Evolutionary conservation across 495 filamentous ascomycete genomes (phyloP), one percentile per base, ranked within the genome.

Genomic region (Penicillium taxi): DNA sequence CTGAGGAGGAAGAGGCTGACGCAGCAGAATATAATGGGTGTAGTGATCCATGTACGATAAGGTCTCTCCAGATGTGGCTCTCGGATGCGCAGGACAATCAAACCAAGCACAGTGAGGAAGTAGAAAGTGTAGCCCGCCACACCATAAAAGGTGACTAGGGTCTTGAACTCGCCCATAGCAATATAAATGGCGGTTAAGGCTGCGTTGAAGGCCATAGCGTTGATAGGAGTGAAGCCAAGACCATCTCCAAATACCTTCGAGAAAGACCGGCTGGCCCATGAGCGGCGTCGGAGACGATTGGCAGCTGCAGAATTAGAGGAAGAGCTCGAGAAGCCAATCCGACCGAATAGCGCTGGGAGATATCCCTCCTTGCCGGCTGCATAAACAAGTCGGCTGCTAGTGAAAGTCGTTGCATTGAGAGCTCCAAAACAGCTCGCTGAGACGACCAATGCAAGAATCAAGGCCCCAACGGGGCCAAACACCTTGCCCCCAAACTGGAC

Each of bases 61-160:
- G 91, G 87, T 15, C 91, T 63, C 56, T 96, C 87, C 15, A 96
- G 69, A 39, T 77, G 64, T 6, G 93, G 93, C 56, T 96, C 91
- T 25, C 74, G 75, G n/a, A 96, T 82, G 16, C 91, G 69, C 43
- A 98, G 67, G 20, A 96, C 77, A 37, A 98, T 94, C 19, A 98
- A 70, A 0, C 91, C 91, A 0, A 98, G 76, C 1, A 98, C 91
- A 0, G 90, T 94, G 21, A 94, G 55, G 61, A 98, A 98, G 63
- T 98, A 98, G 56, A 96, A 96, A 0, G 81, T 84, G 56, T 96
- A 98, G 5, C 87, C 88, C 3, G 89, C 91, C 0, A 98, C 91
- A 19, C 93, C 91, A 63, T 94, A 96, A 62, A 98, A 98, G 4
- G 88, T 96, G 32, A 96, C 67, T 1, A 98, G 75, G 3, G 90